phyloP scores from a whole-genome alignment of 2,329 filamentous ascomycete species.

The Hypoxylon sp. region DNA sequence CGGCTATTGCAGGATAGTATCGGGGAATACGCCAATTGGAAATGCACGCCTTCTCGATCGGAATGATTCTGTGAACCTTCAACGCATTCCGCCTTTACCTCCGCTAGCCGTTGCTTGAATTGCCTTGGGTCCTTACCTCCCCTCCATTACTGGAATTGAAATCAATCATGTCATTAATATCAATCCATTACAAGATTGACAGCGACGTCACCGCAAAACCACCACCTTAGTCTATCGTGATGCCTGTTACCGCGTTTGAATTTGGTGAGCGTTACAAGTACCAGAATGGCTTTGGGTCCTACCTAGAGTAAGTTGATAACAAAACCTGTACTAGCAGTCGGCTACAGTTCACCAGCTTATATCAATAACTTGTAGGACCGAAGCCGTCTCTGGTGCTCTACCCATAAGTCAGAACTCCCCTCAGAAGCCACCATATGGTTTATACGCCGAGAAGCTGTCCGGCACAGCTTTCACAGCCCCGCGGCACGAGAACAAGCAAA shows the following conservation, averaged over 20 bases:
- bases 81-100: conserved; percentile 34
- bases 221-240: conserved; percentile 28
- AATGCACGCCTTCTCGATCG: conserved; percentile 10
- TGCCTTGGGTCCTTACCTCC: not conserved
- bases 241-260: conserved; percentile 54
- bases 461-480: conserved; percentile 71
- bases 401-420: conserved; percentile 77
- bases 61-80: conserved; percentile 25
- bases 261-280: conserved; percentile 67
- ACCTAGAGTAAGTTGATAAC: conserved; percentile 69
- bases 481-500: conserved; percentile 67
- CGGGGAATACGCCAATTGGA: not conserved
- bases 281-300: conserved; percentile 75
- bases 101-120: conserved; percentile 20
- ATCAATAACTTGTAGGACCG: conserved; percentile 52
- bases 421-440: conserved; percentile 74
- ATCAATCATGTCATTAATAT: not conserved
- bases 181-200: not conserved
- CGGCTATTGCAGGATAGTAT: conserved; percentile 1
- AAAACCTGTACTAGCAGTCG: not conserved
- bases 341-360: not conserved
- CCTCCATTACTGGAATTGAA: not conserved
- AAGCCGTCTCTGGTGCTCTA: conserved; percentile 74
- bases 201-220: conserved; percentile 2
- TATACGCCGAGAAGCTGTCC: conserved; percentile 76